Evolutionary conservation across 768 basidiomycete genomes (phyloP).

Genomic region (Imleria badia): DNA sequence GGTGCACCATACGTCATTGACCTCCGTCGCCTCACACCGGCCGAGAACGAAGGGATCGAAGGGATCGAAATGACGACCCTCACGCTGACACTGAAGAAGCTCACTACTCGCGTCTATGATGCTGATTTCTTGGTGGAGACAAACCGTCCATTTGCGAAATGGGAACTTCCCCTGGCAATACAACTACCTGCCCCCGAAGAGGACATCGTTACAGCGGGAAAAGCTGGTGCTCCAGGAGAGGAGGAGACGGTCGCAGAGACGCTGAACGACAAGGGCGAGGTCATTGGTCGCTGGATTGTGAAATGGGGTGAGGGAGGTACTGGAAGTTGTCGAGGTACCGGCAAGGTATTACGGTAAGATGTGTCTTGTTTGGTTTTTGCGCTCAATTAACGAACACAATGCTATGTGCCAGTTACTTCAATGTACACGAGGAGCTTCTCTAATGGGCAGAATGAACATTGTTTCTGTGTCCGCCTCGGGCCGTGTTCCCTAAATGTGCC

Average conservation of each 20-base stretch:
- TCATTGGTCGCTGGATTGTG: slow-evolving; percentile 78
- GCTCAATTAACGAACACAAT: not conserved
- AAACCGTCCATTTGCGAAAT: slow-evolving; percentile 70
- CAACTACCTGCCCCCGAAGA: slow-evolving; percentile 40
- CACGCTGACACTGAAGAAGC: slow-evolving; percentile 56
- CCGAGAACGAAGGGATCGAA: slow-evolving; percentile 44
- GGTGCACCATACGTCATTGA: slow-evolving; percentile 72
- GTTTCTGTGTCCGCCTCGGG: no score
- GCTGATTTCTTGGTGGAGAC: slow-evolving; percentile 68
- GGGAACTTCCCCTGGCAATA: slow-evolving; percentile 67
- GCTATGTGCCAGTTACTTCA: slow-evolving; percentile 41
- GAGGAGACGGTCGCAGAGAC: slow-evolving; percentile 87
- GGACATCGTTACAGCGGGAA: slow-evolving; percentile 32
- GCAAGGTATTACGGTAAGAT: slow-evolving; percentile 63
- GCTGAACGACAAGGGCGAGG: slow-evolving; percentile 50
- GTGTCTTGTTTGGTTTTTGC: not conserved
- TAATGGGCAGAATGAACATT: slow-evolving; percentile 6
- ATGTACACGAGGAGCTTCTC: slow-evolving; percentile 52
- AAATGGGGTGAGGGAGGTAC: slow-evolving; percentile 66
- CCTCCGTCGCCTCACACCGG: slow-evolving; percentile 51
- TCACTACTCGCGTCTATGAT: slow-evolving; percentile 74
- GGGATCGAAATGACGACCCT: slow-evolving; percentile 71
- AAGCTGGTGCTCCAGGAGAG: slow-evolving; percentile 41
- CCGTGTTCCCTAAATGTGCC: not conserved
- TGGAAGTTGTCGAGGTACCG: slow-evolving; percentile 62